Percentiles rank a stretch among this genome's conserved stretches.
These are phyloP conservation scores for Teratosphaeria pseudoeucalypti DNA, from an alignment of 2,329 filamentous ascomycete genomes.

Conservation along the genomic window DNA sequence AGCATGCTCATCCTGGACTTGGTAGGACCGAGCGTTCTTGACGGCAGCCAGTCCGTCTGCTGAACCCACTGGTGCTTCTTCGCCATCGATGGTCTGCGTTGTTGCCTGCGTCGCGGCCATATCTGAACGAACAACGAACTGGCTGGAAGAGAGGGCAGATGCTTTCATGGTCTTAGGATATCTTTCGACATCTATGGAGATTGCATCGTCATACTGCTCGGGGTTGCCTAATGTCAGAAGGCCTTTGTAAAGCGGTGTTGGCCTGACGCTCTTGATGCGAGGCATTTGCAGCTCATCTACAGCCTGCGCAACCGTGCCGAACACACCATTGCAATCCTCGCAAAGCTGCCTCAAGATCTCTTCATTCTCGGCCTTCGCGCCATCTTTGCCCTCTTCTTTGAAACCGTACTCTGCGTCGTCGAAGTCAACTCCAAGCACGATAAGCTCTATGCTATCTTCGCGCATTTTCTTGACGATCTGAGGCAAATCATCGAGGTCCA, in stretches of 20 bases:
- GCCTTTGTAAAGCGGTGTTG: slow-evolving; percentile 71
- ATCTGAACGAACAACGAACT: slow-evolving; percentile 52
- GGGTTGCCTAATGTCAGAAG: slow-evolving; percentile 69
- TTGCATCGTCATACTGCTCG: slow-evolving; percentile 58
- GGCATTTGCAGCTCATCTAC: slow-evolving; percentile 70
- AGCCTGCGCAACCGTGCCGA: slow-evolving; percentile 79
- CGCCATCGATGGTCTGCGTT: slow-evolving; percentile 33
- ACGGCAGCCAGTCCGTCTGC: slow-evolving; percentile 52
- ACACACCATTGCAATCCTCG: slow-evolving; percentile 57
- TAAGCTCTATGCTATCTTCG: slow-evolving; percentile 63
- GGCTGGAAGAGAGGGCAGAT: slow-evolving; percentile 63
- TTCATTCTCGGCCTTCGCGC: slow-evolving; percentile 66
- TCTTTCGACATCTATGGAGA: slow-evolving; percentile 78
- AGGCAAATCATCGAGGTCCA: slow-evolving; percentile 61
- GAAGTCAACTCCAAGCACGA: slow-evolving; percentile 82
- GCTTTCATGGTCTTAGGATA: slow-evolving; percentile 80
- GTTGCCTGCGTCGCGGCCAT: slow-evolving; percentile 39
- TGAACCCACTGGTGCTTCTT: slow-evolving; percentile 20
- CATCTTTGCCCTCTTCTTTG: slow-evolving; percentile 79
- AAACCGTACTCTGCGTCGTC: slow-evolving; percentile 82
- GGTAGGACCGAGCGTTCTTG: slow-evolving; percentile 69
- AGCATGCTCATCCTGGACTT: slow-evolving; percentile 62
- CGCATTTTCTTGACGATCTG: slow-evolving; percentile 66
- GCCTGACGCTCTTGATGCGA: slow-evolving; percentile 62
- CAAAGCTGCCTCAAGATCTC: slow-evolving; percentile 52